Conservation (phyloP, 805 yeast genomes). For the Ogataea pilisensis region DNA sequence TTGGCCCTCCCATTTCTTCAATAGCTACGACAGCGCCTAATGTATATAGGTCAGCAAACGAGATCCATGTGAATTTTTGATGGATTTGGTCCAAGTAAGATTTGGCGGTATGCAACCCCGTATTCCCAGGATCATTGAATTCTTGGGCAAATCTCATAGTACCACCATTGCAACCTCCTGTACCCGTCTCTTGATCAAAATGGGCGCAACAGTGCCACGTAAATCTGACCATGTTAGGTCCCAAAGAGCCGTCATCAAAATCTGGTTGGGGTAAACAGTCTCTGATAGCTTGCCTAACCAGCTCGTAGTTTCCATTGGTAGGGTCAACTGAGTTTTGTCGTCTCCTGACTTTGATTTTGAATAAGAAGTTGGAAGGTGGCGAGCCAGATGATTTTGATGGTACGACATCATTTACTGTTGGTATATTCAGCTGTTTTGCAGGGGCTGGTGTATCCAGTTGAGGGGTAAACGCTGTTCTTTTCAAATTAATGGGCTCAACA, state of each 20-base stretch:
- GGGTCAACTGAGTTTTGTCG: constrained; percentile 12
- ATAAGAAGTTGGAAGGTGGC: constrained; percentile 19
- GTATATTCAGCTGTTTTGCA: constrained; percentile 2
- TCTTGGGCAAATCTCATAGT: constrained; percentile 56
- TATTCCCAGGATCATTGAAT: constrained; percentile 55
- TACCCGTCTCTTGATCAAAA: constrained; percentile 48
- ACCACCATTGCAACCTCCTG: constrained; percentile 71
- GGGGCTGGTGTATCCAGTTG: neutral
- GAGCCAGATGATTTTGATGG: constrained; percentile 3
- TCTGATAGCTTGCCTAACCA: constrained; percentile 35
- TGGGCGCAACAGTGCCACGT: constrained; percentile 92
- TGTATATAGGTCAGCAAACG: constrained; percentile 78
- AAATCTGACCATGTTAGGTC: constrained; percentile 73
- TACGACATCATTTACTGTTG: neutral
- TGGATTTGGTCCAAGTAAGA: constrained; percentile 54
- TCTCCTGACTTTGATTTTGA: constrained; percentile 28
- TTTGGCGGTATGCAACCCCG: constrained; percentile 58
- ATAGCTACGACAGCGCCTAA: constrained; percentile 75
- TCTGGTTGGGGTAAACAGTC: constrained; percentile 31
- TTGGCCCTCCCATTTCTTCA: constrained; percentile 77
- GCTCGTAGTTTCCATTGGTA: constrained; percentile 28
- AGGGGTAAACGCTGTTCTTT: neutral
- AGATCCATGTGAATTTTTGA: constrained; percentile 60
- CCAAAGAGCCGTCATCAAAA: constrained; percentile 67
- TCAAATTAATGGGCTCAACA: neutral